A percentile compares a stretch with the other conserved stretches of the same genome.
Evolutionary conservation across 2,329 filamentous ascomycete species (phyloP).

Genomic region (Fusarium circinatum): DNA sequence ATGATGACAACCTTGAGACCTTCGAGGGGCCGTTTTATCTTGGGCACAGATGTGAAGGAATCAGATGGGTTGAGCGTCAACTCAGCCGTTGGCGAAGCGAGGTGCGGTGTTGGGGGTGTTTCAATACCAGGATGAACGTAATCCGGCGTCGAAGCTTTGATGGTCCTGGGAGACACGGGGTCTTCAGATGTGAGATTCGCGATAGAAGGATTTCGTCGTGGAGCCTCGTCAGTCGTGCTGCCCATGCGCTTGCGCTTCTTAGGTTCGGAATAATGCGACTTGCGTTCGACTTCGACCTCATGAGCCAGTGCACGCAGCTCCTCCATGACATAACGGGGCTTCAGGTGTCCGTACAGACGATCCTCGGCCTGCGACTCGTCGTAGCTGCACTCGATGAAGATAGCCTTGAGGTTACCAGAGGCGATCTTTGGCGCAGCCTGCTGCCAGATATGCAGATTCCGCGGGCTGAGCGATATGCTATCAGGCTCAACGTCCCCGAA

Average conservation of each 20-base stretch:
- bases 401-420: slow-evolving; percentile 75
- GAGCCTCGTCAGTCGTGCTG: slow-evolving; percentile 36
- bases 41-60: slow-evolving; percentile 31
- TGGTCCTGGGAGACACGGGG: slow-evolving; percentile 63
- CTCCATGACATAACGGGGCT: slow-evolving; percentile 81
- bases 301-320: slow-evolving; percentile 79
- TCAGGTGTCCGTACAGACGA: slow-evolving; percentile 87
- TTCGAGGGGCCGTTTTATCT: slow-evolving; percentile 63
- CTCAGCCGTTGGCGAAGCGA: slow-evolving; percentile 60
- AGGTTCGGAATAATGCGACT: slow-evolving; percentile 50
- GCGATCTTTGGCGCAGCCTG: slow-evolving; percentile 89
- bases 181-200: slow-evolving; percentile 50
- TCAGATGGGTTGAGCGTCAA: slow-evolving; percentile 55
- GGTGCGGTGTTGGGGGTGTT: slow-evolving; percentile 58
- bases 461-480: slow-evolving; percentile 80
- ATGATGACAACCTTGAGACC: slow-evolving; percentile 88
- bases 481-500: slow-evolving; percentile 98
- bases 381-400: slow-evolving; percentile 97
- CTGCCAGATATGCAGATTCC: slow-evolving; percentile 85
- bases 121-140: slow-evolving; percentile 39
- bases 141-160: slow-evolving; percentile 43
- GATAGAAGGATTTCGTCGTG: slow-evolving; percentile 37
- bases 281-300: slow-evolving; percentile 70
- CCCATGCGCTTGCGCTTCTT: slow-evolving; percentile 74
- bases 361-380: slow-evolving; percentile 81